phyloP scores from a whole-genome alignment of 2,329 filamentous ascomycete species.

The Dactylonectria macrodidyma region DNA sequence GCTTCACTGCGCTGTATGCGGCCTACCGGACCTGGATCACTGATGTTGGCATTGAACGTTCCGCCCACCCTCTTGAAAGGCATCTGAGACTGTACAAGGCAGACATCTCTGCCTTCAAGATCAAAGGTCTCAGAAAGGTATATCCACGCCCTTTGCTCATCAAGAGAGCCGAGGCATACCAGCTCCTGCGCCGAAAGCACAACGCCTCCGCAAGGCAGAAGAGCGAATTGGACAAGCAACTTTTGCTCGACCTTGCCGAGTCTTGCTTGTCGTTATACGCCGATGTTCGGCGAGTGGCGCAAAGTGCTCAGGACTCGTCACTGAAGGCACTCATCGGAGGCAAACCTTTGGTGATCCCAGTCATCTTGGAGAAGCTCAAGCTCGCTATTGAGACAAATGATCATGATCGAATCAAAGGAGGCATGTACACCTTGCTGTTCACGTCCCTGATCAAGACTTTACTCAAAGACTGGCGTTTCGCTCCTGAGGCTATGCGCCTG shows the following conservation, averaged over 20 bases:
- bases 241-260: conserved; percentile 89
- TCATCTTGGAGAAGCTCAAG: conserved; percentile 84
- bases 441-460: conserved; percentile 91
- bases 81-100: conserved; percentile 87
- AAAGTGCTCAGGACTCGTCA: conserved; percentile 92
- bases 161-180: conserved; percentile 93
- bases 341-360: conserved; percentile 89
- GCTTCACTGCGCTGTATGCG: conserved; percentile 93
- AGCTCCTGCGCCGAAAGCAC: conserved; percentile 92
- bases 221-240: conserved; percentile 87
- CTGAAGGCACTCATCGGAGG: conserved; percentile 92
- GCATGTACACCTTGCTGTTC: conserved; percentile 90
- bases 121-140: conserved; percentile 90
- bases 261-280: conserved; percentile 94
- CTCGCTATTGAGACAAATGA: conserved; percentile 85
- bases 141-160: conserved; percentile 95
- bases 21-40: conserved; percentile 98
- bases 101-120: conserved; percentile 93
- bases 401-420: conserved; percentile 93
- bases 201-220: conserved; percentile 91
- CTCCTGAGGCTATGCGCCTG: conserved; percentile 88
- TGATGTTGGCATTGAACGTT: conserved; percentile 96
- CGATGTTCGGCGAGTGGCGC: conserved; percentile 94
- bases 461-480: conserved; percentile 93
- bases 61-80: conserved; percentile 91